phyloP scores from a whole-genome alignment of 2,329 filamentous ascomycete species.

The Alternaria postmessia region DNA sequence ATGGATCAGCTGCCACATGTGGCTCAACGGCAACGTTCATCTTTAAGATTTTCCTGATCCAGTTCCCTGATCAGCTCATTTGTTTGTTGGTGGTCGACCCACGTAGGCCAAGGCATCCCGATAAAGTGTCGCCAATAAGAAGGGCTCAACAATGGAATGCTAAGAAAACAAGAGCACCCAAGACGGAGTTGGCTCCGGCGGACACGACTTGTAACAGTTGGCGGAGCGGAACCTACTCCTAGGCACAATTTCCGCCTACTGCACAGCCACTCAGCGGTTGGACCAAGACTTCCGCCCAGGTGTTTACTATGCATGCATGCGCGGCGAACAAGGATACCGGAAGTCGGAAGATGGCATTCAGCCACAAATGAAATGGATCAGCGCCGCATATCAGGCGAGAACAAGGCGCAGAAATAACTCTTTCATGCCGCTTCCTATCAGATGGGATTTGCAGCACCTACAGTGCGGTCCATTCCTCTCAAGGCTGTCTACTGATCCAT shows the following conservation, averaged over 20 bases:
- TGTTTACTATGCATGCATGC: neutral
- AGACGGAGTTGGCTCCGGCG: conserved; percentile 29
- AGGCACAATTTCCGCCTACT: conserved; percentile 9
- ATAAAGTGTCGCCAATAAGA: conserved; percentile 17
- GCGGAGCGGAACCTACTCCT: conserved; percentile 25
- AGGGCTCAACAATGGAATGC: conserved; percentile 19
- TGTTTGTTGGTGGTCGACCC: conserved; percentile 23
- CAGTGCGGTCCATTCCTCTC: neutral
- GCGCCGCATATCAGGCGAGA: neutral
- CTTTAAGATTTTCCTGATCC: conserved; percentile 20
- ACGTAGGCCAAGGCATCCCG: conserved; percentile 41
- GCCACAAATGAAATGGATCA: neutral
- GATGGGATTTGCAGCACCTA: neutral
- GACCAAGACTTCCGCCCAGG: conserved; percentile 21
- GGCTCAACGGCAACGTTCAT: neutral
- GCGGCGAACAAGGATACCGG: neutral
- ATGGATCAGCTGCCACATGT: conserved; percentile 2
- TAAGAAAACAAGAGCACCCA: conserved; percentile 37
- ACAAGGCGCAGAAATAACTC: neutral
- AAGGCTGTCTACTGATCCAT: neutral
- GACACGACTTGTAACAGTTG: conserved; percentile 12
- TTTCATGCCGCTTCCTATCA: neutral
- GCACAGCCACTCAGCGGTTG: conserved; percentile 8
- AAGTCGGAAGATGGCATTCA: neutral
- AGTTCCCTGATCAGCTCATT: conserved; percentile 2